Conservation (phyloP, 139 green algal genomes). For the Ettlia oleoabundans region DNA sequence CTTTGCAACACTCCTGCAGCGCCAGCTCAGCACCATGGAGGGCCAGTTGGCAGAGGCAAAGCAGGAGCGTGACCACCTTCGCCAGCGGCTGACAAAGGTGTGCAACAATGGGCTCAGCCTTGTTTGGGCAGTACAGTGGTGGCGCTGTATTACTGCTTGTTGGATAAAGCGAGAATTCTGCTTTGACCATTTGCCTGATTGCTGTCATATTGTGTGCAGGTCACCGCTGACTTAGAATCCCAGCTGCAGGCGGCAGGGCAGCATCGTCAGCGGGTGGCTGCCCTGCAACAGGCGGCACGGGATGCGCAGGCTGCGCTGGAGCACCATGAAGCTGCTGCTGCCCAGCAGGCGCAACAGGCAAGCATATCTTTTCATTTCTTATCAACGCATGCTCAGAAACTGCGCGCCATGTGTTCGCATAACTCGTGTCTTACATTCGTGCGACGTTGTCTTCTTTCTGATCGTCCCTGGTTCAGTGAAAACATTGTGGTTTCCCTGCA, state of each 20-base stretch:
- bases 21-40: not conserved
- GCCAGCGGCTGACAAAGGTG: slow-evolving; percentile 4
- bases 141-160: no score
- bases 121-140: no score
- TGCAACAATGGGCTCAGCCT: no score
- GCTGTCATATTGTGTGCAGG: no score
- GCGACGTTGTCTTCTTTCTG: no score
- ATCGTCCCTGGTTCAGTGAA: no score
- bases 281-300: slow-evolving; percentile 4
- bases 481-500: no score
- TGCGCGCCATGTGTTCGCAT: no score
- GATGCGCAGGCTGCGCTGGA: slow-evolving; percentile 11
- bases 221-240: slow-evolving; percentile 14
- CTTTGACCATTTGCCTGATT: no score
- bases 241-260: slow-evolving; percentile 12
- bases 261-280: slow-evolving; percentile 16
- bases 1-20: not conserved
- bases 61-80: slow-evolving; percentile 25
- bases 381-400: not conserved
- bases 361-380: not conserved
- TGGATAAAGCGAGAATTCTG: no score
- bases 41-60: not conserved
- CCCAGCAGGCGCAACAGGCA: slow-evolving; percentile 9
- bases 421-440: no score
- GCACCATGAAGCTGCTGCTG: not conserved